phyloP scores from a whole-genome alignment of 306 rosid genomes.

The Sindora glabra region DNA sequence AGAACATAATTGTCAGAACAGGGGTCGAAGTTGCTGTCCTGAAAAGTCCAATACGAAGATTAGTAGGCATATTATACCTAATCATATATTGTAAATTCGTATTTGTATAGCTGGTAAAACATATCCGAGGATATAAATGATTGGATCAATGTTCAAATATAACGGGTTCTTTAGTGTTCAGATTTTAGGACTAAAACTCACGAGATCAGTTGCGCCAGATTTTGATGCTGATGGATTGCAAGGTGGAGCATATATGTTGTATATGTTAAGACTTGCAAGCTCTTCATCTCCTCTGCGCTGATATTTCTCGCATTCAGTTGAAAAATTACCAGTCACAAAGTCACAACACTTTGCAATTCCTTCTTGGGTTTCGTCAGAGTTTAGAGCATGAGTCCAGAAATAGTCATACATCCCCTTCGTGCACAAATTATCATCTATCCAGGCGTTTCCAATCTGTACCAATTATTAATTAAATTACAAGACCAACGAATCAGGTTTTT shows the following conservation, averaged over 20 bases:
- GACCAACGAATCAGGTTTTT: neutral
- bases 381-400: slow-evolving; percentile 45
- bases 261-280: slow-evolving; percentile 18
- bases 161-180: too few relatives aligned
- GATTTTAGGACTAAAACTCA: slow-evolving; percentile 13
- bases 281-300: neutral
- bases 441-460: slow-evolving; percentile 55
- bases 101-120: too few relatives aligned
- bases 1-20: slow-evolving; percentile 36
- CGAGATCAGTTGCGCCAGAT: slow-evolving; percentile 9
- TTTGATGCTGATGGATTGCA: slow-evolving; percentile 21
- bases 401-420: slow-evolving; percentile 33
- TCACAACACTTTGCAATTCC: slow-evolving; percentile 36
- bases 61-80: neutral
- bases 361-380: slow-evolving; percentile 41
- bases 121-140: too few relatives aligned
- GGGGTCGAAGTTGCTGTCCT: slow-evolving; percentile 43
- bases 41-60: neutral
- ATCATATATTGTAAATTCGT: too few relatives aligned
- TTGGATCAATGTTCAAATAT: too few relatives aligned
- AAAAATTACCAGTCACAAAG: slow-evolving; percentile 6
- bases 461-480: neutral
- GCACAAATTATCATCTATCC: slow-evolving; percentile 44
- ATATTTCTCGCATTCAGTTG: slow-evolving; percentile 19
- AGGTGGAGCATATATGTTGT: slow-evolving; percentile 42